A percentile compares a stretch with the other conserved stretches of the same genome.
Conservation (phyloP, 2,329 filamentous ascomycete genomes). For the Beauveria brongniartii region DNA sequence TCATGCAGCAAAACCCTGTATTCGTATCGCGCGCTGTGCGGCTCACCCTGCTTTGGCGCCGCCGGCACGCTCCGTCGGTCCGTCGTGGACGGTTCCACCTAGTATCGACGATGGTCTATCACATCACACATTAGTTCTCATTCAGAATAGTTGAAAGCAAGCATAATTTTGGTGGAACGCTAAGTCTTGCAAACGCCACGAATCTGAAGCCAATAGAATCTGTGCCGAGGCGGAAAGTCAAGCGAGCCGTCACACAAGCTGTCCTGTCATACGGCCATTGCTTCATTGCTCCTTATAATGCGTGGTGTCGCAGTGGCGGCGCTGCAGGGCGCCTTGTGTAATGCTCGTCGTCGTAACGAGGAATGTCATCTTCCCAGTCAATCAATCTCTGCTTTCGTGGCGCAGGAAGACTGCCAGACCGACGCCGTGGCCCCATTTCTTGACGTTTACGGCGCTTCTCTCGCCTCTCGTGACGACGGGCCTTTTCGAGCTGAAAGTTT, state of each 20-base stretch:
- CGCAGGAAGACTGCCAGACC: constrained; percentile 38
- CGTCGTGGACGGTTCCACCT: constrained; percentile 4
- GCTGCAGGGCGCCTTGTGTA: constrained; percentile 21
- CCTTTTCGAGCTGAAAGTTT: constrained; percentile 42
- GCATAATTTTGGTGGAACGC: constrained; percentile 6
- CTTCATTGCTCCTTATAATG: neutral
- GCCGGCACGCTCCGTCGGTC: neutral
- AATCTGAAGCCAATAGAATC: neutral
- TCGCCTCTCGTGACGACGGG: constrained; percentile 40
- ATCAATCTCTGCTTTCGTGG: constrained; percentile 29
- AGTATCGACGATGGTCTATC: constrained; percentile 18
- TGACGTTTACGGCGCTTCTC: constrained; percentile 18
- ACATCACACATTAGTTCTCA: constrained; percentile 14
- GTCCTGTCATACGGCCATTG: neutral
- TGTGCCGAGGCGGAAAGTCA: neutral
- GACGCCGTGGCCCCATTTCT: constrained; percentile 28
- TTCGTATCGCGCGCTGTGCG: neutral
- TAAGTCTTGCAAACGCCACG: constrained; percentile 1
- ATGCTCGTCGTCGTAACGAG: constrained; percentile 38
- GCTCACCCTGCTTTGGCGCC: neutral
- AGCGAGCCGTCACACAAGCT: neutral
- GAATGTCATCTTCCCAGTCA: constrained; percentile 32
- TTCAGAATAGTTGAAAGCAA: neutral
- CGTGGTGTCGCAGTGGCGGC: neutral
- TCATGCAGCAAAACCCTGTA: neutral